Base-by-base conservation (phyloP, 768 basidiomycete genomes). In the Naganishia onofrii region DNA sequence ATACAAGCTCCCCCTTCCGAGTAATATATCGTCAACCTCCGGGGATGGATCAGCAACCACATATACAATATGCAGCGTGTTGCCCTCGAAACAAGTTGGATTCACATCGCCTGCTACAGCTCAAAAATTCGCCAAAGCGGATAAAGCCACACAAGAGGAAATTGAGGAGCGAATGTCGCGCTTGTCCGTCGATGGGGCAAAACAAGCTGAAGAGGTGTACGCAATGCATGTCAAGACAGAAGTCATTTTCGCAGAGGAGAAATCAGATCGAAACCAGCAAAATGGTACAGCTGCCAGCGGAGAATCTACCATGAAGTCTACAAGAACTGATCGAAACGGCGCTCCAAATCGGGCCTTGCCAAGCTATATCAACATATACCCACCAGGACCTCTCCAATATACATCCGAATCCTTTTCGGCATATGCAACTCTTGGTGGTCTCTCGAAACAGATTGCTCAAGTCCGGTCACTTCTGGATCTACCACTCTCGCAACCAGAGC, bases 401-500 rank as follows among this genome's bases (percentile, higher is more conserved):
- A 73, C 74, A 36, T 66, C 74, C 19, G 64, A 71, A 0, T 71
- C 78, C 0, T 60, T 75, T 21, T 65, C 73, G 69, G 88, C 90
- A n/a, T 96, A 94, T 75, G 83, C 87, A 42, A 84, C 87, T 17
- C 88, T 99, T 28, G 96, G 96, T 23, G 96, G 96, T 1, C 85
- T 98, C 48, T 84, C 88, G 76, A 87, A 87, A 74, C 93, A 96
- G 78, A 94, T 99, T 69, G 82, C 87, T 67, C 87, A 90, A 80
- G 91, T 99, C 68, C 85, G 89, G 28, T 88, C 91, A 76, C 85
- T 95, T 44, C 86, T 95, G 48, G 92, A 94, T 76, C 87, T 93
- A 55, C 92, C 93, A 19, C 84, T 95, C 51, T 88, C 85, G 13
- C 87, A 87, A n/a, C 92, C 92, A 3, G 88, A 90, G 58, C 83